Conservation (phyloP, 1,284 basidiomycete genomes). For the Ganoderma multipileum region DNA sequence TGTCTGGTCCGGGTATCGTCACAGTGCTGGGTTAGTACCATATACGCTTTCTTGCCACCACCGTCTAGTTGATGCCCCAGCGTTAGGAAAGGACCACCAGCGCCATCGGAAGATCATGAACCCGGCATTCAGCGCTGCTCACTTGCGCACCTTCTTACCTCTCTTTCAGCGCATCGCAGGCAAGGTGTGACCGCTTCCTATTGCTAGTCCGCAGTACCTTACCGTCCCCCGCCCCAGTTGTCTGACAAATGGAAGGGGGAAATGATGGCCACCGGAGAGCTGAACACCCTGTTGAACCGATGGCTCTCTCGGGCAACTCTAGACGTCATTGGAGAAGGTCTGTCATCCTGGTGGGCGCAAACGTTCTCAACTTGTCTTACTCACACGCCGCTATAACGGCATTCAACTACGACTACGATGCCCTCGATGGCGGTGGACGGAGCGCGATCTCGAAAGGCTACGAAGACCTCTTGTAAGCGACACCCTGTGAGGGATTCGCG, state of each 20-base stretch:
- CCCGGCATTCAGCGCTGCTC: slow-evolving; percentile 35
- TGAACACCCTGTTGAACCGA: slow-evolving; percentile 20
- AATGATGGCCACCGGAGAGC: slow-evolving; percentile 5
- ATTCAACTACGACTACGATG: slow-evolving; percentile 40
- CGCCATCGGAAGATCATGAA: slow-evolving; percentile 41
- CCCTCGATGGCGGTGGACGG: slow-evolving; percentile 33
- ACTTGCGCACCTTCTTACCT: slow-evolving; percentile 33
- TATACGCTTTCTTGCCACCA: too few species aligned
- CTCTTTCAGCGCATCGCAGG: slow-evolving; percentile 28
- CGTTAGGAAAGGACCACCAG: slow-evolving; percentile 25
- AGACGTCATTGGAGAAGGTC: slow-evolving; percentile 42
- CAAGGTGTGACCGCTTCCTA: slow-evolving; percentile 20
- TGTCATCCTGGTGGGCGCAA: not conserved
- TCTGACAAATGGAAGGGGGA: slow-evolving; percentile 31
- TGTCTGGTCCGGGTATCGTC: slow-evolving; percentile 30
- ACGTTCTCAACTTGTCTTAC: not conserved
- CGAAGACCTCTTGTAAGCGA: slow-evolving; percentile 42
- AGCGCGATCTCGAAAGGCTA: slow-evolving; percentile 36
- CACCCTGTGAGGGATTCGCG: not conserved
- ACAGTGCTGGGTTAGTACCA: slow-evolving; percentile 27
- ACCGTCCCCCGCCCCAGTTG: slow-evolving; percentile 21
- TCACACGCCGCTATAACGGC: slow-evolving; percentile 28
- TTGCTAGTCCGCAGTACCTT: not conserved
- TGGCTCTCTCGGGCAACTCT: slow-evolving; percentile 40
- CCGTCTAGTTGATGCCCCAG: not conserved